A percentile compares a stretch with the other conserved stretches of the same genome.
These are phyloP conservation scores for Petunia hybrid DNA, from an alignment of 305 asterid genomes.

Conservation along the genomic window DNA sequence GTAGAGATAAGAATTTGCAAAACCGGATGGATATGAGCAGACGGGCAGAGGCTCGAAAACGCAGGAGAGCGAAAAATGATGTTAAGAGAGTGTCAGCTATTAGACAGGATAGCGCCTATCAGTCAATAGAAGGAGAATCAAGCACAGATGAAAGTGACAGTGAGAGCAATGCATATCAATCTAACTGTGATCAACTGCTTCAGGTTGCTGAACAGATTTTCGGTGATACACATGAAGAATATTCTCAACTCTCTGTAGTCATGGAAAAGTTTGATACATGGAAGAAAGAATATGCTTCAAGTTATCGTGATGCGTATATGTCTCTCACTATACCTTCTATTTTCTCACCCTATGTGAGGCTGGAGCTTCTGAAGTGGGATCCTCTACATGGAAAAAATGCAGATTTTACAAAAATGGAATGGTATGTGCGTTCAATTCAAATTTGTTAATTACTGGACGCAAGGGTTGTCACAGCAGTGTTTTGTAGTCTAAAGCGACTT, in stretches of 20 bases:
- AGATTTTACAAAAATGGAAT: conserved; percentile 85
- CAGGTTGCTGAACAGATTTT: conserved; percentile 79
- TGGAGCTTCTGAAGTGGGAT: conserved; percentile 98
- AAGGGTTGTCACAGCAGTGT: neutral
- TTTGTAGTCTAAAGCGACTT: conserved; percentile 14
- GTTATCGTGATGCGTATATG: conserved; percentile 95
- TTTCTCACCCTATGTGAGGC: conserved; percentile 87
- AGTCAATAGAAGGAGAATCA: conserved; percentile 87
- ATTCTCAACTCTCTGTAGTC: conserved; percentile 71
- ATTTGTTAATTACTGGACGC: neutral
- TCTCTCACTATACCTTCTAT: conserved; percentile 75
- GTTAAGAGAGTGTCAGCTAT: conserved; percentile 64
- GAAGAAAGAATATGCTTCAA: conserved; percentile 78
- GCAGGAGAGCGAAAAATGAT: conserved; percentile 73
- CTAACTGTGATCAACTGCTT: conserved; percentile 75
- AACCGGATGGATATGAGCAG: conserved; percentile 77
- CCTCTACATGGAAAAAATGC: conserved; percentile 79
- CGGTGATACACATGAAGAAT: conserved; percentile 90
- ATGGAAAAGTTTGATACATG: conserved; percentile 76
- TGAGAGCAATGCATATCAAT: conserved; percentile 78
- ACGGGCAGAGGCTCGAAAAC: conserved; percentile 72
- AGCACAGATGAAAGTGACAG: conserved; percentile 98
- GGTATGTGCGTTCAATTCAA: conserved; percentile 53
- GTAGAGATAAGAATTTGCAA: conserved; percentile 81
- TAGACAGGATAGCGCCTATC: conserved; percentile 54